Evolutionary conservation across 2,329 filamentous ascomycete genomes (phyloP), one percentile per base, ranked within the genome.

Genomic region (Pseudopyricularia cyperi): DNA sequence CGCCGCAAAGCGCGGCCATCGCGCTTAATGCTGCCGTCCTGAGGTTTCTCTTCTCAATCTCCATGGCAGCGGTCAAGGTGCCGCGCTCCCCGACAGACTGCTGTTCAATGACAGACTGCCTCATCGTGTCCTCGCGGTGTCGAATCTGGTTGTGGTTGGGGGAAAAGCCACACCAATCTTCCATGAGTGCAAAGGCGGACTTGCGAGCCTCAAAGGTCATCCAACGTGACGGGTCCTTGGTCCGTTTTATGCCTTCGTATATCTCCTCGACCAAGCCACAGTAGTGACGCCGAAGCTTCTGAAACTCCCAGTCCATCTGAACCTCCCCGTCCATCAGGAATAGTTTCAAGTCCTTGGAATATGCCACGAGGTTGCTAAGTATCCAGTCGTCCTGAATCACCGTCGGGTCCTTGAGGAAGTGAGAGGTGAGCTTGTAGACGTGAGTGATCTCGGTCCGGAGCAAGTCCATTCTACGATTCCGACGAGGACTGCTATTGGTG

Each of bases 141-240:
- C 83, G 80, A 39, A 95, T 87, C 57, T 94, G 87, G 14, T 71
- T 75, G 63, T 94, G 89, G 57, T 96, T 95, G 0, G 90, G 89
- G 7, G 90, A 95, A 65, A 94, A 96, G 2, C 93, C 93, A 64
- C 93, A 98, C 94, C 94, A 98, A 57, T 97, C 91, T 67, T 98
- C 93, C 90, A 98, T 97, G 48, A 98, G 71, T 0, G 90, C 84
- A 63, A 98, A 98, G 0, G 91, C 87, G 5, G 93, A 96, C 64
- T 96, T 95, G 39, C 94, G 78, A 12, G 90, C 88, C 65, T 98
- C 93, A 62, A 98, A 98, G 0, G 93, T 90, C 80, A 98, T 93
- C 91, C 93, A 98, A 32, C 89, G 79, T 4, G 88, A 84, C 2
- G 89, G 86, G 55, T 96, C 88, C 55, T 82, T 83, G 0, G 89